Conservation (phyloP, 805 yeast species). For the Nakazawaea populi region DNA sequence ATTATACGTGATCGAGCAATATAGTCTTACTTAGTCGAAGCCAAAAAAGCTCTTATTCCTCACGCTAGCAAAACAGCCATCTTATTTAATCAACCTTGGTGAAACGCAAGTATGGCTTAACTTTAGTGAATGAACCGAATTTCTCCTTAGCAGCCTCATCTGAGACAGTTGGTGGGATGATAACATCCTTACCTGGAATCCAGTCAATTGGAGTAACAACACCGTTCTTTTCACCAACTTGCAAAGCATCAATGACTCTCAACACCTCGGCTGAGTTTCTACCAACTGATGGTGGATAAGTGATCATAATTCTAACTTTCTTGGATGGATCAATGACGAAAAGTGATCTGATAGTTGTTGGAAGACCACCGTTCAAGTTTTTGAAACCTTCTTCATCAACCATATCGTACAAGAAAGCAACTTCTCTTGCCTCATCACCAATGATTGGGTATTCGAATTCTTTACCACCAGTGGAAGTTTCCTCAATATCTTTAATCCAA, state of each 20-base stretch:
- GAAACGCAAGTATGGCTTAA: constrained; percentile 87
- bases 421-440: constrained; percentile 81
- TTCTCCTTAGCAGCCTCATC: constrained; percentile 75
- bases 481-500: constrained; percentile 92
- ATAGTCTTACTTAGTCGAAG: no score
- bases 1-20: no score
- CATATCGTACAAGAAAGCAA: constrained; percentile 81
- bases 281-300: constrained; percentile 93
- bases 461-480: constrained; percentile 61
- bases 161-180: constrained; percentile 80
- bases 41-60: no score
- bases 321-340: constrained; percentile 87
- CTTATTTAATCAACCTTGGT: constrained; percentile 30
- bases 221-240: constrained; percentile 75
- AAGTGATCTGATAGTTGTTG: constrained; percentile 87
- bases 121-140: constrained; percentile 79
- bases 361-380: constrained; percentile 66
- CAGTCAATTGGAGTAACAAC: constrained; percentile 91
- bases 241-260: constrained; percentile 86
- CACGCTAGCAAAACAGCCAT: no score
- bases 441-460: constrained; percentile 83
- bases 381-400: constrained; percentile 80
- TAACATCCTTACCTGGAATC: constrained; percentile 86
- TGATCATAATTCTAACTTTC: constrained; percentile 79
- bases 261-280: constrained; percentile 91